Percentiles rank a stretch among this genome's conserved stretches.
Evolutionary conservation across 2,329 filamentous ascomycete genomes (phyloP).

Genomic region (Penicillium sclerotiorum): DNA sequence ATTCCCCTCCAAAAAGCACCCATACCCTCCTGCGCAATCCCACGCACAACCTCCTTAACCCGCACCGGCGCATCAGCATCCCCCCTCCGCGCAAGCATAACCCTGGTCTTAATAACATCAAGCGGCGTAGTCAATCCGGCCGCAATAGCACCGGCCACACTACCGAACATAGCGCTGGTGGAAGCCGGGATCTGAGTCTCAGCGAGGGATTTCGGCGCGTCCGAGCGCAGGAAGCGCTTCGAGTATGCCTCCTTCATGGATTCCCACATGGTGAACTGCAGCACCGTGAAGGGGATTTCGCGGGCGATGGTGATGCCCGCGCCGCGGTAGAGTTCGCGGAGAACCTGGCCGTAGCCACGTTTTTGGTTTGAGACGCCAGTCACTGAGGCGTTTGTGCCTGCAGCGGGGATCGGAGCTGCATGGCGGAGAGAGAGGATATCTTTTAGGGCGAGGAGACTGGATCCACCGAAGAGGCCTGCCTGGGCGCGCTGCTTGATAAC

Average conservation of each 20-base stretch:
- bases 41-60: conserved; percentile 57
- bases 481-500: conserved; percentile 97
- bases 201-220: conserved; percentile 16
- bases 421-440: conserved; percentile 65
- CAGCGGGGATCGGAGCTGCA: conserved; percentile 15
- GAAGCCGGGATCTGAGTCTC: conserved; percentile 62
- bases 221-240: conserved; percentile 43
- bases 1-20: conserved; percentile 54
- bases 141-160: conserved; percentile 78
- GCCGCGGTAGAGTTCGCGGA: conserved; percentile 85
- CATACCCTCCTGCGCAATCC: conserved; percentile 60
- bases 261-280: conserved; percentile 98
- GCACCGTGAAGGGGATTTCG: conserved; percentile 94
- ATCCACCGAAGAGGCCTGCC: conserved; percentile 76
- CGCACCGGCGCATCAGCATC: conserved; percentile 44
- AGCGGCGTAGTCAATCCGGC: conserved; percentile 88
- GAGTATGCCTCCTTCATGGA: conserved; percentile 68
- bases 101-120: conserved; percentile 93
- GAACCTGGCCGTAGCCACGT: conserved; percentile 59
- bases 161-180: conserved; percentile 85
- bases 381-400: background rate
- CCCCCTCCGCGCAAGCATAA: conserved; percentile 82
- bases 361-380: conserved; percentile 8
- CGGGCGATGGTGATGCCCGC: conserved; percentile 91
- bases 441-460: conserved; percentile 66